Evolutionary conservation across 495 filamentous ascomycete genomes (phyloP).

Genomic region (Aspergillus kassunensis): DNA sequence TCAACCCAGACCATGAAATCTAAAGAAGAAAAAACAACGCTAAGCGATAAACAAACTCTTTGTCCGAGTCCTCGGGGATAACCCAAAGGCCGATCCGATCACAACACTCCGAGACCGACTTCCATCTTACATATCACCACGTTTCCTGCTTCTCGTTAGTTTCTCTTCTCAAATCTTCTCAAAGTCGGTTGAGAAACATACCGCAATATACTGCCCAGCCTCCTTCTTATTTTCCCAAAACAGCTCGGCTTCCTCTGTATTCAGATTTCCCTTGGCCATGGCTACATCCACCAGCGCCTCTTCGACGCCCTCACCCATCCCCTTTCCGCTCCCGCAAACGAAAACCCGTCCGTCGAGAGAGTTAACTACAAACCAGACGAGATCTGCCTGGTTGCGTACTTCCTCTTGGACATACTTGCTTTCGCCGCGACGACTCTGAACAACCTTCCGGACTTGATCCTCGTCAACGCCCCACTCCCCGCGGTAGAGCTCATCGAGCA

Average conservation of each 20-base stretch:
- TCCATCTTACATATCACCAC: constrained; percentile 23
- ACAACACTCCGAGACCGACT: too few species aligned
- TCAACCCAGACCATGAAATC: too few species aligned
- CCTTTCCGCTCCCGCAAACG: constrained; percentile 88
- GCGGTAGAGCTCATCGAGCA: constrained; percentile 90
- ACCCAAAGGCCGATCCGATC: neutral
- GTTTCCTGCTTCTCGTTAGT: constrained; percentile 31
- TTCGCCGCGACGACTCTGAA: constrained; percentile 75
- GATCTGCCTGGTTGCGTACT: constrained; percentile 78
- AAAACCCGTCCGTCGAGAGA: constrained; percentile 89
- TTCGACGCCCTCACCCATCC: constrained; percentile 97
- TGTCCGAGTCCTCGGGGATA: neutral
- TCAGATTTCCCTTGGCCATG: constrained; percentile 74
- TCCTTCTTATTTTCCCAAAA: constrained; percentile 85
- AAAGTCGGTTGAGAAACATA: constrained; percentile 40
- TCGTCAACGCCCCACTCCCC: constrained; percentile 97
- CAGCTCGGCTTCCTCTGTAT: constrained; percentile 63
- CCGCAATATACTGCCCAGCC: constrained; percentile 81
- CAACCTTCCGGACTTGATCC: constrained; percentile 85
- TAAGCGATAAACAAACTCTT: too few species aligned
- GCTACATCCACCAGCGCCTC: constrained; percentile 73
- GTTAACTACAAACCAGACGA: constrained; percentile 97
- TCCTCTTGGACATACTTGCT: constrained; percentile 86
- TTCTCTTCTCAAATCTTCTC: neutral
- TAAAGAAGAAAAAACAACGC: too few species aligned